These are phyloP conservation scores for Alopecurus myosuroides DNA, from an alignment of 176 grass and related monocot species.

Conservation along the genomic window DNA sequence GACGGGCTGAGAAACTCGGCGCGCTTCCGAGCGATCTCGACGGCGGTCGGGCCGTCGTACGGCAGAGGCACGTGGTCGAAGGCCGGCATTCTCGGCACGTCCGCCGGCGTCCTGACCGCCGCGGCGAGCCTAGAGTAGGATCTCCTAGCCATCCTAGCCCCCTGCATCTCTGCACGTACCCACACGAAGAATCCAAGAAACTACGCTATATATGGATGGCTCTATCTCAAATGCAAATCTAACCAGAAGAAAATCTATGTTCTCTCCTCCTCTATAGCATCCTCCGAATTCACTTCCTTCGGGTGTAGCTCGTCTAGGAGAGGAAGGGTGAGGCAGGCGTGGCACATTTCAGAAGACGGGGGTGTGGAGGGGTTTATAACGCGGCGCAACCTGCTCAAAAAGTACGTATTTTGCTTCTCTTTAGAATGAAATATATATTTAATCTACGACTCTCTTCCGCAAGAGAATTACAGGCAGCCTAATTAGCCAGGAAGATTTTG, in stretches of 20 bases:
- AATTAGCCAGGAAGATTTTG: not conserved
- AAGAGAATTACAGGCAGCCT: not conserved
- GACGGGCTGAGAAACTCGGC: conserved; percentile 95
- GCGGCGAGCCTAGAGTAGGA: conserved; percentile 29
- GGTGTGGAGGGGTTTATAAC: conserved; percentile 28
- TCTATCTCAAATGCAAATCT: not conserved
- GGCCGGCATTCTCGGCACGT: conserved; percentile 53
- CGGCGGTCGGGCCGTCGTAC: conserved; percentile 64
- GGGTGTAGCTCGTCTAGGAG: not conserved
- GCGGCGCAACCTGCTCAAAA: not conserved
- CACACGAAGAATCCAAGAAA: not conserved
- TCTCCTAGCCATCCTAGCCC: conserved; percentile 28
- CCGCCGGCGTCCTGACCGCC: conserved; percentile 2
- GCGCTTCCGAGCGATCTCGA: conserved; percentile 72
- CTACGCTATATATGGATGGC: not conserved
- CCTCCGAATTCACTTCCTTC: not conserved
- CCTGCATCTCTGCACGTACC: conserved; percentile 27
- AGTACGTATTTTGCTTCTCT: not conserved
- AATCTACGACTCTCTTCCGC: not conserved
- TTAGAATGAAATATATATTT: not conserved
- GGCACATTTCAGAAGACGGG: not conserved
- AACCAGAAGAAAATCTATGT: not conserved
- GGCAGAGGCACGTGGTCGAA: conserved; percentile 71
- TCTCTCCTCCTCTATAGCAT: not conserved
- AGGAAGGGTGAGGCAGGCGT: not conserved